phyloP scores from a whole-genome alignment of 2,329 filamentous ascomycete species.

The Talaromyces sp. region DNA sequence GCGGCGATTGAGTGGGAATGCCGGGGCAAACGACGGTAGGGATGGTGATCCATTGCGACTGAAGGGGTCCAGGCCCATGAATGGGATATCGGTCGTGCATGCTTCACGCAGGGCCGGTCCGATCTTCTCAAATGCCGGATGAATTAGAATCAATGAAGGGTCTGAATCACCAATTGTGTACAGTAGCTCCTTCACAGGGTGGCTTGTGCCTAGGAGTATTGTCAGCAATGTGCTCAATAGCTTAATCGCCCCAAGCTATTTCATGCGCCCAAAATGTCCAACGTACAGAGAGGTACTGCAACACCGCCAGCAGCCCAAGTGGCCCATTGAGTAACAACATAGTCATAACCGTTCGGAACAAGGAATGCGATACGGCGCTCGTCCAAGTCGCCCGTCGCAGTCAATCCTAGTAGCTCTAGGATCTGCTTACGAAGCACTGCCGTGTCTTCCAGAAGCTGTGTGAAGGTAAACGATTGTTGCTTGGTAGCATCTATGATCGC shows the following conservation, averaged over 20 bases:
- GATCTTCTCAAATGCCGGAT: conserved; percentile 42
- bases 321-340: conserved; percentile 48
- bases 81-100: conserved; percentile 29
- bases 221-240: not conserved
- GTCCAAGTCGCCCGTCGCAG: conserved; percentile 32
- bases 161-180: conserved; percentile 48
- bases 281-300: conserved; percentile 47
- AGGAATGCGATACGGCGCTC: conserved; percentile 45
- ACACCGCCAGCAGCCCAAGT: conserved; percentile 49
- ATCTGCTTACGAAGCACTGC: conserved; percentile 40
- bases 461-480: conserved; percentile 43
- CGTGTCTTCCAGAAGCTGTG: conserved; percentile 44
- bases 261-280: no score
- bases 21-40: conserved; percentile 36
- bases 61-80: conserved; percentile 34
- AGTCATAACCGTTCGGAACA: conserved; percentile 46
- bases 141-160: conserved; percentile 45
- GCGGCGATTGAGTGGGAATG: conserved; percentile 32
- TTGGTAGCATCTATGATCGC: conserved; percentile 45
- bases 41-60: conserved; percentile 22
- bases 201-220: conserved; percentile 38
- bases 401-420: conserved; percentile 33
- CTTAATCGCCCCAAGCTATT: no score
- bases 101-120: conserved; percentile 34
- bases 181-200: conserved; percentile 45